Evolutionary conservation across 2,329 filamentous ascomycete genomes (phyloP), one percentile per base, ranked within the genome.

Genomic region (Shiraia sp.): DNA sequence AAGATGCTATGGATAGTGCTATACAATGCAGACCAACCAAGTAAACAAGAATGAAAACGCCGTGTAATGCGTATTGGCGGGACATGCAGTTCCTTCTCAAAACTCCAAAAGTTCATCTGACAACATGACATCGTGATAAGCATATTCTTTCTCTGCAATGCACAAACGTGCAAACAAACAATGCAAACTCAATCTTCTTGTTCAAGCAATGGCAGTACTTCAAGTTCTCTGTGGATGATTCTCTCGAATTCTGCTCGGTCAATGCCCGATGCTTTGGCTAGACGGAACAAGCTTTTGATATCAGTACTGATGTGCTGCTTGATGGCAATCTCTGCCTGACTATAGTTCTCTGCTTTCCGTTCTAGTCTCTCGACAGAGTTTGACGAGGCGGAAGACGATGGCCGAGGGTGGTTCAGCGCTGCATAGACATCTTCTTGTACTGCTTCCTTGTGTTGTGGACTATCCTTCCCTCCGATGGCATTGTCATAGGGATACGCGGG

Each of bases 231-330:
- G 66, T 77, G 79, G 10, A 92, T 79, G 46, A 91, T 75, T 36
- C 80, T 75, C 66, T 87, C 84, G 69, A 92, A 93, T 63, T 92
- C 88, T 24, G 81, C 80, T 31, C 83, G 75, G 36, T 87, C 82
- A 53, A 93, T 90, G 1, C 88, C 88, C 15, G 82, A 82, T 1
- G 83, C 79, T 29, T 79, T 80, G 16, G 87, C 84, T 48, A 93
- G 70, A 51, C 86, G 72, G 66, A 83, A 92, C 51, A 93, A 69
- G 66, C 86, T 90, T 74, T 88, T 86, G 41, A 93, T 80, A 60
- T 84, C 87, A 7, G 86, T 84, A 25, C 83, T 85, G 31, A 93
- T 83, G 68, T 92, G 88, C 69, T 90, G 85, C 68, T 87, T 87
- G 40, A 93, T 81, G 10, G 83, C 87, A 40, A 86, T 80, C 68